Evolutionary conservation across 1,284 basidiomycete genomes (phyloP).

Genomic region (Agroathelia rolfsii): DNA sequence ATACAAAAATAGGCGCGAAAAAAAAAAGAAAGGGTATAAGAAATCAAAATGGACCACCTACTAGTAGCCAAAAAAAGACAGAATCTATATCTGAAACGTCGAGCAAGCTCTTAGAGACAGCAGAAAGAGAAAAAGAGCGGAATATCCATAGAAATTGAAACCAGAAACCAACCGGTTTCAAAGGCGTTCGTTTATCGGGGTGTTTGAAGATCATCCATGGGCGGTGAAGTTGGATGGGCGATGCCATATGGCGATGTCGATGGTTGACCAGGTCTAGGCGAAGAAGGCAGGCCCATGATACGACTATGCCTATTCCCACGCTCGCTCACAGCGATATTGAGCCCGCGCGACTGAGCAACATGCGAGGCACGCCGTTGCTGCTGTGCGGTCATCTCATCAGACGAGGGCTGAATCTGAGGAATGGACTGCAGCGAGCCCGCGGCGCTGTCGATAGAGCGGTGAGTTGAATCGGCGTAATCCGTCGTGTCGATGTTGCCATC

Average conservation of each 20-base stretch:
- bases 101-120: too few species aligned
- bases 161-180: too few species aligned
- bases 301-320: conserved; percentile 51
- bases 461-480: conserved; percentile 50
- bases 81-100: too few species aligned
- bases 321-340: conserved; percentile 51
- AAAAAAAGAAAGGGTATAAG: too few species aligned
- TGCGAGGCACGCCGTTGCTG: conserved; percentile 42
- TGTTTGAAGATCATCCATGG: neutral
- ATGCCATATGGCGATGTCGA: neutral
- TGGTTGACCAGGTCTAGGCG: conserved; percentile 37
- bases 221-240: neutral
- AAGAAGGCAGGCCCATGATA: conserved; percentile 50
- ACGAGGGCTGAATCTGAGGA: conserved; percentile 20
- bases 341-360: conserved; percentile 57
- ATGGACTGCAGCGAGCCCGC: conserved; percentile 21
- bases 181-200: neutral
- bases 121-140: conserved; percentile 4
- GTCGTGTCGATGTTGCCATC: conserved; percentile 64
- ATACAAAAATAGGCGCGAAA: too few species aligned
- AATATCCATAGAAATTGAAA: conserved; percentile 3
- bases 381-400: conserved; percentile 27
- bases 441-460: conserved; percentile 10
- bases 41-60: too few species aligned
- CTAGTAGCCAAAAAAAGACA: too few species aligned